Percentiles rank a stretch among this genome's conserved stretches.
These are phyloP conservation scores for Blepharisma japonicum DNA, from an alignment of 73 alveolate species.

Conservation along the genomic window DNA sequence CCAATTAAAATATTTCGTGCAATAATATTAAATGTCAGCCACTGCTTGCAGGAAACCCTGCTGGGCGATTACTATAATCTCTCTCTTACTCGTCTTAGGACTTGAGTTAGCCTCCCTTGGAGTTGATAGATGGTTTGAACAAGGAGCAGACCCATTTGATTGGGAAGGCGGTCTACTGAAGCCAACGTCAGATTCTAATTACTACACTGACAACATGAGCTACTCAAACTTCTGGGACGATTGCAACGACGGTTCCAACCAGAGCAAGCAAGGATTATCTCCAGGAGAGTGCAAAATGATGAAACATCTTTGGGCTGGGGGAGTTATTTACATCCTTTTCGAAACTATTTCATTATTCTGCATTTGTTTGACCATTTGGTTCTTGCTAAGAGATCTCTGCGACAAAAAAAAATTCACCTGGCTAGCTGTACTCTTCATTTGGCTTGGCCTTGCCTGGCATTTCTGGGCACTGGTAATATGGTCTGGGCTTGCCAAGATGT, in stretches of 20 bases:
- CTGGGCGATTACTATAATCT: too few species aligned
- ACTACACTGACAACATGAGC: too few species aligned
- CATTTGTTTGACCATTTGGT: neutral
- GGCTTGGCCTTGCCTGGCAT: slow-evolving; percentile 1
- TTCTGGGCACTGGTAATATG: neutral
- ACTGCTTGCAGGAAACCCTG: too few species aligned
- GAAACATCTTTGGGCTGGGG: slow-evolving; percentile 12
- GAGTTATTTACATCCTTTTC: neutral
- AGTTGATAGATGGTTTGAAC: slow-evolving; percentile 19
- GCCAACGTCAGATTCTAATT: too few species aligned
- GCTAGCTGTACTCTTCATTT: neutral
- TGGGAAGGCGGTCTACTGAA: slow-evolving; percentile 29
- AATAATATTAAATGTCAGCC: too few species aligned
- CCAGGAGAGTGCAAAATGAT: slow-evolving; percentile 3
- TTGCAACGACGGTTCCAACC: neutral
- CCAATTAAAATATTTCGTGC: too few species aligned
- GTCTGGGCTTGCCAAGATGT: slow-evolving; percentile 15
- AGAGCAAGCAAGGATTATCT: neutral
- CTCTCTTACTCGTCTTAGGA: neutral
- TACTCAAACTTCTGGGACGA: neutral
- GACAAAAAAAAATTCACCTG: neutral
- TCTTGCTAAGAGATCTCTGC: neutral
- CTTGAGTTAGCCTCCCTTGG: slow-evolving; percentile 13
- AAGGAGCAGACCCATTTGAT: neutral
- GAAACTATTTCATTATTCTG: slow-evolving; percentile 4